Evolutionary conservation across 2,329 filamentous ascomycete genomes (phyloP), one percentile per base, ranked within the genome.

Genomic region (Aspergillus puulaauensis): DNA sequence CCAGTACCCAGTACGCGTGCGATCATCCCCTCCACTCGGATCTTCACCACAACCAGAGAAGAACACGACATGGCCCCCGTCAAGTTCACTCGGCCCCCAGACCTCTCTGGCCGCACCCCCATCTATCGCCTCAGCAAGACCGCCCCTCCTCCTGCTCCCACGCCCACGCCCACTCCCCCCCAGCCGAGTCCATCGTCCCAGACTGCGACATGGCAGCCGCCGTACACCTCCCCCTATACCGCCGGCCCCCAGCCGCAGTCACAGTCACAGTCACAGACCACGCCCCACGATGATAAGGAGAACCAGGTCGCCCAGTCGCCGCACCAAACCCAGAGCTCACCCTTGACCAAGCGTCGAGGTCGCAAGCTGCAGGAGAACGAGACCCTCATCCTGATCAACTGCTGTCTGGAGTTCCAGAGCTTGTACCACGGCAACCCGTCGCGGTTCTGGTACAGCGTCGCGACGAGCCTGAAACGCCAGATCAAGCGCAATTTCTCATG

Each of bases 401-500:
- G 51, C 49, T 58, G 56, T 23, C 33, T 58, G 21, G 56, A 58
- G 39, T 58, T 51, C 41, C 56, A 58, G 40, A 54, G 56, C 51
- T 35, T 58, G 23, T 58, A 40, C 27, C 27, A 35, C n/a, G 31
- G 35, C 19, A 51, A 58, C n/a, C 51, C 51, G 1, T 12, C 41
- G 14, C 56, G 56, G 9, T 58, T 58, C 40, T 58, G 56, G 56
- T 51, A 45, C 37, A 54, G 45, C 23, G 56, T 58, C 8, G 45
- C 46, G n/a, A 54, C 52, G 2, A 58, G 46, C 33, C 46, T 58
- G 17, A 58, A 58, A 19, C 51, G 56, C 7, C 51, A 54, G 12
- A 58, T 58, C 31, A 58, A 58, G 46, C 45, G 56, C 15, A 58
- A 58, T 17, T 58, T 58, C 51, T 58, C 56, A 5, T 58, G 46